Conservation (phyloP, 139 green algal genomes). For the Picochlorum sp. region DNA sequence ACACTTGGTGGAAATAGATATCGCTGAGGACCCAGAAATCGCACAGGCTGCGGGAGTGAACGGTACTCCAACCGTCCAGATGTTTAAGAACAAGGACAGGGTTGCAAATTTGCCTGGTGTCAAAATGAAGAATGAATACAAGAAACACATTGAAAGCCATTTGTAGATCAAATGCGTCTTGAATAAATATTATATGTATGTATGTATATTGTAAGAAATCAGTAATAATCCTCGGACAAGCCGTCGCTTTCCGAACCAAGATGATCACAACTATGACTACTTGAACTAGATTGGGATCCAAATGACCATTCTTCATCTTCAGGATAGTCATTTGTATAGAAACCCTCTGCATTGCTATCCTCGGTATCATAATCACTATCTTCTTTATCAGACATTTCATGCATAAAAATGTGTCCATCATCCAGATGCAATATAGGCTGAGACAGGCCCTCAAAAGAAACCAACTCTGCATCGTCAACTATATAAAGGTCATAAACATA, state of each 20-base stretch:
- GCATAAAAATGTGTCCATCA: conserved; percentile 18
- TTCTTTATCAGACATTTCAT: conserved; percentile 8
- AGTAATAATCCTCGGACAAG: no score
- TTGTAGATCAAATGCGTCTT: neutral
- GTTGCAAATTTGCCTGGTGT: conserved; percentile 67
- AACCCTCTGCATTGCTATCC: conserved; percentile 28
- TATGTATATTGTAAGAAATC: no score
- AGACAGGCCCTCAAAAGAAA: neutral
- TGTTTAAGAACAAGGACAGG: conserved; percentile 88
- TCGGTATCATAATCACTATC: conserved; percentile 3
- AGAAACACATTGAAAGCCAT: conserved; percentile 39
- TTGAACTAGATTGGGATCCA: no score
- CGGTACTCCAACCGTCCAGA: conserved; percentile 78
- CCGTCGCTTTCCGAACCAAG: no score
- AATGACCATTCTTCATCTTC: conserved; percentile 12
- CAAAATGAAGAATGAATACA: conserved; percentile 90
- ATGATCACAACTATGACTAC: no score
- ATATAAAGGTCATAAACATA: conserved; percentile 31
- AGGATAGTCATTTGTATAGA: conserved; percentile 32
- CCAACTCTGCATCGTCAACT: conserved; percentile 3
- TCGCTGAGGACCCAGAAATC: conserved; percentile 83
- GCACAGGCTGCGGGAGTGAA: conserved; percentile 76
- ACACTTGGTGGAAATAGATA: conserved; percentile 91
- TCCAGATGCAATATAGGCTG: conserved; percentile 14
- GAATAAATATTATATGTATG: neutral